phyloP scores from a whole-genome alignment of 1,139 yeast genomes.

The Nakaseomyces nivariensis region DNA sequence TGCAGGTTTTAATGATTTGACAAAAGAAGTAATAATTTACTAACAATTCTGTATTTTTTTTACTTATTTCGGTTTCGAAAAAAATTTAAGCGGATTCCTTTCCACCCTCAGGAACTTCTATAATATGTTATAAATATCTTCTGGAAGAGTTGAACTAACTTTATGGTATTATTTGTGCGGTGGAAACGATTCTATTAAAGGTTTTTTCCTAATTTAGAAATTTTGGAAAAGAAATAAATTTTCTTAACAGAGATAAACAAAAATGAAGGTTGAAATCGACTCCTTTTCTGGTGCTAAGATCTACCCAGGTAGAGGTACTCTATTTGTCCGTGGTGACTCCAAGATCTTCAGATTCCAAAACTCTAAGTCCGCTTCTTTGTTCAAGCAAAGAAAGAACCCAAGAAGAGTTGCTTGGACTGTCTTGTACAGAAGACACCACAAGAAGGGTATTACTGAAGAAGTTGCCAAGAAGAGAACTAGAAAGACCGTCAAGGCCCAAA shows the following conservation, averaged over 20 bases:
- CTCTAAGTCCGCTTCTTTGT: slow-evolving; percentile 94
- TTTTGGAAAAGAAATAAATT: too few species aligned
- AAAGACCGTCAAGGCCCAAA: slow-evolving; percentile 96
- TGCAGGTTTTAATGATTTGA: too few species aligned
- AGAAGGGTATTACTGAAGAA: slow-evolving; percentile 99
- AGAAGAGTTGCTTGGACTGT: slow-evolving; percentile 99
- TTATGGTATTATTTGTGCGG: too few species aligned
- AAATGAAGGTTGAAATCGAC: slow-evolving; percentile 98
- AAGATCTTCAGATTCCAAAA: slow-evolving; percentile 99
- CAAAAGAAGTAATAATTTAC: not conserved
- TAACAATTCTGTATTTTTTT: not conserved
- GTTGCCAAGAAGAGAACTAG: slow-evolving; percentile 94
- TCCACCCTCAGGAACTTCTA: too few species aligned
- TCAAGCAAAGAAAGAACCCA: slow-evolving; percentile 99
- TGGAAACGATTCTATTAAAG: too few species aligned
- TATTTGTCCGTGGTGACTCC: slow-evolving; percentile 99
- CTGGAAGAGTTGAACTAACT: too few species aligned
- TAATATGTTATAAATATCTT: too few species aligned
- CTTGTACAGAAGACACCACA: slow-evolving; percentile 99
- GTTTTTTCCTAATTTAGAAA: too few species aligned
- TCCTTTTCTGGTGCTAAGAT: slow-evolving; percentile 98
- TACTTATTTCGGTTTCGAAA: too few species aligned
- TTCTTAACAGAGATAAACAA: not conserved
- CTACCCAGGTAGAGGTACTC: slow-evolving; percentile 99
- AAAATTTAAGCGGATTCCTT: too few species aligned